Conservation (phyloP, 805 yeast genomes). For the Cyberlindnera maclurae region DNA sequence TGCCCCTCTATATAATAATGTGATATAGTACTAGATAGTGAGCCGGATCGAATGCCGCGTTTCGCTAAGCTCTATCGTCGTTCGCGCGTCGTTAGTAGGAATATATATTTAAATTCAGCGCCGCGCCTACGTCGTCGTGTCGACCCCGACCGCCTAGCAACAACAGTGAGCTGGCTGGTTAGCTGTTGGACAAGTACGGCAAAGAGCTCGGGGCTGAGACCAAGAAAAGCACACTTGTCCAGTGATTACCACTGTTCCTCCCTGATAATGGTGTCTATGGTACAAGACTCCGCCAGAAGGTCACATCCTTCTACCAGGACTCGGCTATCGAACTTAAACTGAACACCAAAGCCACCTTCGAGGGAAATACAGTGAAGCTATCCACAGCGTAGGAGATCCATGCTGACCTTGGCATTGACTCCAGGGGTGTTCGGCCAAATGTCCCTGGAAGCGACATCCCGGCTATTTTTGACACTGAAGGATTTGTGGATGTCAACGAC, state of each 20-base stretch:
- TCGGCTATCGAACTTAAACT: slow-evolving; percentile 16
- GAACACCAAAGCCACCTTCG: slow-evolving; percentile 6
- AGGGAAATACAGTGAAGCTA: slow-evolving; percentile 3
- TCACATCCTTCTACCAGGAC: slow-evolving; percentile 12
- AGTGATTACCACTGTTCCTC: slow-evolving; percentile 7
- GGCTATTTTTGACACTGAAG: slow-evolving; percentile 8
- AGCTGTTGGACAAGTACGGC: slow-evolving; percentile 19
- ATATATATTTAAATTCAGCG: no score
- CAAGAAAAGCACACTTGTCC: slow-evolving; percentile 17
- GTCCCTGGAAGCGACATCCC: slow-evolving; percentile 16
- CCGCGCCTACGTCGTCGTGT: no score
- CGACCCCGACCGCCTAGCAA: no score
- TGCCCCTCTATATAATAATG: no score
- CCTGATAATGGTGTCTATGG: slow-evolving; percentile 11
- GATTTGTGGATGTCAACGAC: slow-evolving; percentile 17
- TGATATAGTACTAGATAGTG: no score
- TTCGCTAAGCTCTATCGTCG: no score
- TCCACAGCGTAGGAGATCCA: slow-evolving; percentile 5
- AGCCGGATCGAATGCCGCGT: no score
- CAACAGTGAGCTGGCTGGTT: slow-evolving; percentile 28
- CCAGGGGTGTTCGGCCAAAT: slow-evolving; percentile 18
- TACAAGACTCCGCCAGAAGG: slow-evolving; percentile 11
- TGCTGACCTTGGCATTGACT: slow-evolving; percentile 16
- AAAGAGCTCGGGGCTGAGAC: slow-evolving; percentile 9
- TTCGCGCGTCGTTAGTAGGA: no score